Evolutionary conservation across 371 early-diverging fungal genomes (phyloP).

Genomic region (Rhizopus stolonifer): DNA sequence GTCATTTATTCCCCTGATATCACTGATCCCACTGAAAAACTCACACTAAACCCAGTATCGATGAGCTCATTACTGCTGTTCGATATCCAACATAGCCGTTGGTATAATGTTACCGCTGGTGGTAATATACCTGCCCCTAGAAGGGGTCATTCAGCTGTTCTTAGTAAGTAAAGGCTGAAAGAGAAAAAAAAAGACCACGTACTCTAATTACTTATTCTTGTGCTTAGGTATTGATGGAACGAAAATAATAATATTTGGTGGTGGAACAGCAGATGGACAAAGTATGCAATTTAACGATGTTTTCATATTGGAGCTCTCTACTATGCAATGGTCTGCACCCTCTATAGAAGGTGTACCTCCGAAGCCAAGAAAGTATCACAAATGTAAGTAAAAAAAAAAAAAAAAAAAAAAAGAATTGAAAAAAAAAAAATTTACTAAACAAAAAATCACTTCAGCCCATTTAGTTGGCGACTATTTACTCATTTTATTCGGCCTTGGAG

Average conservation of each 20-base stretch:
- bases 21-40: constrained; percentile 28
- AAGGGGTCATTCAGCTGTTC: constrained; percentile 41
- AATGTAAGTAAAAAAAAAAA: constrained; percentile 19
- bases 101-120: constrained; percentile 39
- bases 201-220: not conserved
- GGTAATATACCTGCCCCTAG: constrained; percentile 49
- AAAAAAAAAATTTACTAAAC: not conserved
- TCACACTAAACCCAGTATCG: constrained; percentile 36
- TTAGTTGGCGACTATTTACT: constrained; percentile 29
- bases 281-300: constrained; percentile 34
- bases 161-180: constrained; percentile 22
- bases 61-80: constrained; percentile 37
- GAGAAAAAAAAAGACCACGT: not conserved
- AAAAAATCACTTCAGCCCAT: constrained; percentile 10
- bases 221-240: constrained; percentile 18
- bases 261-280: constrained; percentile 26
- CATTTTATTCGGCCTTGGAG: constrained; percentile 29
- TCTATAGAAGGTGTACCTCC: constrained; percentile 35
- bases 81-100: constrained; percentile 27
- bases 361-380: constrained; percentile 40
- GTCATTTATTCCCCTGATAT: constrained; percentile 21
- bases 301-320: constrained; percentile 33
- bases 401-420: not conserved
- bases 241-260: constrained; percentile 43
- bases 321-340: constrained; percentile 43